Evolutionary conservation across 2,329 filamentous ascomycete species (phyloP), one percentile per base, ranked within the genome.

Genomic region (Alternaria conjuncta): DNA sequence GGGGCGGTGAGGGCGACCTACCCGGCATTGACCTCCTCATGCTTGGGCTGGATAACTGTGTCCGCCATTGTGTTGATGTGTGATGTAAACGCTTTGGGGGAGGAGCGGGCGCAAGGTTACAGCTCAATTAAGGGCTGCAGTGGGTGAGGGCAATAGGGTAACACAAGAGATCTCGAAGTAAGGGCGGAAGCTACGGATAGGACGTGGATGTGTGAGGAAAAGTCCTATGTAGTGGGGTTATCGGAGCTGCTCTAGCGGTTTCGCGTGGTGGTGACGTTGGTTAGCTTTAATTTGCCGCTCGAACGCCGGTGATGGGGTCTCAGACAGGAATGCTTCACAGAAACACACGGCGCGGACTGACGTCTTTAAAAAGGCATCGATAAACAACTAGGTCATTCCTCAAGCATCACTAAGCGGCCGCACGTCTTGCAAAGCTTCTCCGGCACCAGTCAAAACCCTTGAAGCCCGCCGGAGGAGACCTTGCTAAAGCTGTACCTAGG

Each of bases 31-130:
- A 73, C 68, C 71, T 83, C 82, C 60, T 80, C 81, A 55, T 72
- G 70, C 61, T 84, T 81, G 55, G 80, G 81, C 64, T 81, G 78
- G 69, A 85, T 83, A 64, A 84, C 76, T 28, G 83, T 84, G 76
- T 84, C 80, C 67, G 83, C 80, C 83, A 85, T 85, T 49, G 61
- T 67, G 61, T 56, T 58, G 63, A 58, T 51, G 53, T 61, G 61
- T 58, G 60, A 57, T 47, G 57, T 71, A 71, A 65, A 67, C 64
- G 71, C 62, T 66, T 63, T 57, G 62, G 60, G 57, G 68, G 61
- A 65, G 64, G 60, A 60, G 66, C 62, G 65, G 64, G 70, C 67
- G 68, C 69, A 65, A 66, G 57, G 60, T 62, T 54, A 66, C 61
- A 64, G 57, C 66, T 67, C 72, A 74, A 73, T 74, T 71, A 66